These are phyloP conservation scores for Bipolaris zeicola DNA, from an alignment of 2,329 filamentous ascomycete species.

Conservation along the genomic window DNA sequence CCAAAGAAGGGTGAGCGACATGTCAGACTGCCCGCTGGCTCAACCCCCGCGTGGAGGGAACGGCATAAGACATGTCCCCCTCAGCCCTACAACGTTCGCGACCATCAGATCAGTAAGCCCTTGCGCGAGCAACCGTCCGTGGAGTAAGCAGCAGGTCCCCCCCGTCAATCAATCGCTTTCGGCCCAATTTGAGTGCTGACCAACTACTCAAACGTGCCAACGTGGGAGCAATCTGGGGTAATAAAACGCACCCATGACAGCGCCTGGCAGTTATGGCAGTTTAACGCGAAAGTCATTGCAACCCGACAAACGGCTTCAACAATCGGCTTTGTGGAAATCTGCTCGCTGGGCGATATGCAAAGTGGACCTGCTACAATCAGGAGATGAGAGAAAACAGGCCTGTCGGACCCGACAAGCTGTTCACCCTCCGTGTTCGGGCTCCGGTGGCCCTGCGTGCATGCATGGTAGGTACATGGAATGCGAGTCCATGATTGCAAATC, in stretches of 20 bases:
- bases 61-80: not conserved
- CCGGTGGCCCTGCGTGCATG: not conserved
- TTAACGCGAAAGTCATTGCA: not conserved
- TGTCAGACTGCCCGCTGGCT: slow-evolving; percentile 4
- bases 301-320: not conserved
- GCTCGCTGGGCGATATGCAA: not conserved
- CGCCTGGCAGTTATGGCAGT: not conserved
- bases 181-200: slow-evolving; percentile 33
- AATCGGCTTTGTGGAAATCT: not conserved
- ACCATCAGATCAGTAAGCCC: slow-evolving; percentile 33
- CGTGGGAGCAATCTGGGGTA: slow-evolving; percentile 24
- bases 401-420: slow-evolving; percentile 4
- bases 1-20: not conserved
- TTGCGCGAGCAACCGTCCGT: slow-evolving; percentile 32
- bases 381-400: not conserved
- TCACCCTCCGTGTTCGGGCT: not conserved
- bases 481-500: slow-evolving; percentile 7
- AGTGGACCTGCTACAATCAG: not conserved
- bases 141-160: slow-evolving; percentile 11
- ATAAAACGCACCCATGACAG: slow-evolving; percentile 4
- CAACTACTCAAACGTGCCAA: slow-evolving; percentile 3
- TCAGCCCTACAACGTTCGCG: slow-evolving; percentile 11
- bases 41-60: slow-evolving; percentile 1
- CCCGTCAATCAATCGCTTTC: slow-evolving; percentile 14
- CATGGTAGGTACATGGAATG: not conserved